Percentiles rank a stretch among this genome's conserved stretches.
phyloP scores from a whole-genome alignment of 805 yeast genomes.

The Saturnispora silvae region DNA sequence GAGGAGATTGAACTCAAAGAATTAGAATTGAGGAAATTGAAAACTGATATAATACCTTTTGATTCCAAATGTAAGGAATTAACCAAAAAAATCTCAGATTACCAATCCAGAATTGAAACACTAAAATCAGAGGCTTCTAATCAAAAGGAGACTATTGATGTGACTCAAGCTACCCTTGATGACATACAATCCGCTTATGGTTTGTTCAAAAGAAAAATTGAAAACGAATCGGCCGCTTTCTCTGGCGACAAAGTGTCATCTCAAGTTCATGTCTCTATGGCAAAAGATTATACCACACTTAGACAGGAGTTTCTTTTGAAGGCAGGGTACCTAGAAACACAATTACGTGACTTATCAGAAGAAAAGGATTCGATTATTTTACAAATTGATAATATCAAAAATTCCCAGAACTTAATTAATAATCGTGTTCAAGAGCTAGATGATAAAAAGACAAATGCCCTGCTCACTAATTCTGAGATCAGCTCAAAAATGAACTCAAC shows the following conservation, averaged over 20 bases:
- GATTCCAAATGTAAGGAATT: constrained; percentile 44
- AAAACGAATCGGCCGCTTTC: constrained; percentile 9
- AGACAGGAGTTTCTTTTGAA: constrained; percentile 45
- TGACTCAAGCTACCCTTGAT: constrained; percentile 37
- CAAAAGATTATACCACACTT: constrained; percentile 46
- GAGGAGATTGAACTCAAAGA: constrained; percentile 34
- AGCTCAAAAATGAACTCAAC: constrained; percentile 21
- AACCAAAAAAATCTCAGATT: constrained; percentile 34
- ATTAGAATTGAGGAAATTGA: constrained; percentile 14
- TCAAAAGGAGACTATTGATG: constrained; percentile 35
- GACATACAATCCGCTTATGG: constrained; percentile 21
- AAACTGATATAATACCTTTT: constrained; percentile 44
- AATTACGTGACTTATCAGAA: constrained; percentile 35
- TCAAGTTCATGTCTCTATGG: constrained; percentile 31
- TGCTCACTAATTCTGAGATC: constrained; percentile 21
- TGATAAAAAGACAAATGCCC: constrained; percentile 23
- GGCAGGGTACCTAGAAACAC: constrained; percentile 49
- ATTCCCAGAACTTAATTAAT: constrained; percentile 27
- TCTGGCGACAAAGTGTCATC: not conserved
- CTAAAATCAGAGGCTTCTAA: constrained; percentile 41
- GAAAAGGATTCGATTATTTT: constrained; percentile 24
- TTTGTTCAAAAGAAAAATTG: constrained; percentile 10
- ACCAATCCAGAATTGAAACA: constrained; percentile 38
- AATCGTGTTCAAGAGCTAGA: constrained; percentile 28
- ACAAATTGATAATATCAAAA: constrained; percentile 29